These are phyloP conservation scores for Fusarium anthophilum DNA, from an alignment of 2,329 filamentous ascomycete species.

Conservation along the genomic window DNA sequence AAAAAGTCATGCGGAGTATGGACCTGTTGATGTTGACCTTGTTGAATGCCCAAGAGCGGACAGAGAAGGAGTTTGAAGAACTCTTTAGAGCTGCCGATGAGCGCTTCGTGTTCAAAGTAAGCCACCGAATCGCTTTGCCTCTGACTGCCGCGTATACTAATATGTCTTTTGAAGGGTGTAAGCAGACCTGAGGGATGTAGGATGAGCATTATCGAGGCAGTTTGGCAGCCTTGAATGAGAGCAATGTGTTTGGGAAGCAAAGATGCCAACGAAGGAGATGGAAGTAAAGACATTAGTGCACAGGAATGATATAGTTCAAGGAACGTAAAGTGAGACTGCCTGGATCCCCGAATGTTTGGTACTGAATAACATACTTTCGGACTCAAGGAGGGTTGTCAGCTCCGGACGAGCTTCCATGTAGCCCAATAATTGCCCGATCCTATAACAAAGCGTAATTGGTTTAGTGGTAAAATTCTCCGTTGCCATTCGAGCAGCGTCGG, in stretches of 20 bases:
- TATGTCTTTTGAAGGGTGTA: conserved; percentile 46
- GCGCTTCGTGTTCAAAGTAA: conserved; percentile 55
- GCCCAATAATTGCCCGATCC: rapidly evolving
- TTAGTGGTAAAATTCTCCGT: conserved; percentile 30
- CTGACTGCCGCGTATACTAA: conserved; percentile 4
- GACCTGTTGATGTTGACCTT: conserved; percentile 63
- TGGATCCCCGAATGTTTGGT: neutral
- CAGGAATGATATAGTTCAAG: neutral
- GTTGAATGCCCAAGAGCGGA: conserved; percentile 62
- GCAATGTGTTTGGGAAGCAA: neutral
- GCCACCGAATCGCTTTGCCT: neutral
- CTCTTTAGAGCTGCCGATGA: conserved; percentile 56
- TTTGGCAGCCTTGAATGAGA: conserved; percentile 52
- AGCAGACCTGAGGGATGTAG: conserved; percentile 53
- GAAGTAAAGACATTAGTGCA: neutral
- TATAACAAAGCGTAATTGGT: neutral
- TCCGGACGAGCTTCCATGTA: rapidly evolving
- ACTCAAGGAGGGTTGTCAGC: neutral
- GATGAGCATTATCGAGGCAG: conserved; percentile 60
- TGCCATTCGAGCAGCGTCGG: conserved; percentile 20
- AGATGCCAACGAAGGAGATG: neutral
- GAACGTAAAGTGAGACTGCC: neutral
- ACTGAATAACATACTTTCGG: neutral
- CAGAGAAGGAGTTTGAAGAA: conserved; percentile 55
- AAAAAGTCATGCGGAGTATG: conserved; percentile 59